Conservation (phyloP, 352 stramenopile genomes). For the Peronospora farinosa region DNA sequence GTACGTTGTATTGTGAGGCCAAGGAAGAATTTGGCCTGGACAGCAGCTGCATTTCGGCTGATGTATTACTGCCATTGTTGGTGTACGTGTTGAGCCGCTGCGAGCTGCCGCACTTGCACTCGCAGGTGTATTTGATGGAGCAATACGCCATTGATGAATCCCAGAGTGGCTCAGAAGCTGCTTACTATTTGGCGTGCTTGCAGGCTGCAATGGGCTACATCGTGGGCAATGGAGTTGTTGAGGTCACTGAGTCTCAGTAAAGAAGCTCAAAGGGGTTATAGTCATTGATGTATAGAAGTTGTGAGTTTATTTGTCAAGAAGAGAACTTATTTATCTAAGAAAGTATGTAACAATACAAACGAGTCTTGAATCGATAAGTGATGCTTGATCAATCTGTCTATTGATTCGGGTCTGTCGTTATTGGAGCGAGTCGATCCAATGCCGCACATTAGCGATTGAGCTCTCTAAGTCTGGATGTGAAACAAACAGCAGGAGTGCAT, state of each 20-base stretch:
- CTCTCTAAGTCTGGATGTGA: slow-evolving; percentile 21
- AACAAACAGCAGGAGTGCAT: slow-evolving; percentile 3
- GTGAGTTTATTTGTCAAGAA: slow-evolving; percentile 4
- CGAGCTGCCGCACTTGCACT: slow-evolving; percentile 65
- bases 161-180: slow-evolving; percentile 65
- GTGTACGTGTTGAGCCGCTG: slow-evolving; percentile 67
- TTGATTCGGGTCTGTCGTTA: slow-evolving; percentile 17
- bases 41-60: slow-evolving; percentile 57
- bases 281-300: slow-evolving; percentile 8
- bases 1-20: slow-evolving; percentile 62
- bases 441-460: slow-evolving; percentile 43
- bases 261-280: neutral
- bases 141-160: slow-evolving; percentile 64
- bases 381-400: slow-evolving; percentile 10
- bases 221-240: slow-evolving; percentile 32
- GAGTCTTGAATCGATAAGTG: slow-evolving; percentile 19
- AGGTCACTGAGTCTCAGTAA: slow-evolving; percentile 17
- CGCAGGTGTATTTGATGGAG: slow-evolving; percentile 76
- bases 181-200: slow-evolving; percentile 77
- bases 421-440: slow-evolving; percentile 72
- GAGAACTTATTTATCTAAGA: slow-evolving; percentile 29
- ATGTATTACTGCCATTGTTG: slow-evolving; percentile 69
- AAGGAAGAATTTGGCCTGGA: slow-evolving; percentile 38
- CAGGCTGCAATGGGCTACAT: slow-evolving; percentile 79
- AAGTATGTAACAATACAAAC: slow-evolving; percentile 34